Evolutionary conservation across 305 asterid genomes (phyloP).

Genomic region (Fraxinus greggii): DNA sequence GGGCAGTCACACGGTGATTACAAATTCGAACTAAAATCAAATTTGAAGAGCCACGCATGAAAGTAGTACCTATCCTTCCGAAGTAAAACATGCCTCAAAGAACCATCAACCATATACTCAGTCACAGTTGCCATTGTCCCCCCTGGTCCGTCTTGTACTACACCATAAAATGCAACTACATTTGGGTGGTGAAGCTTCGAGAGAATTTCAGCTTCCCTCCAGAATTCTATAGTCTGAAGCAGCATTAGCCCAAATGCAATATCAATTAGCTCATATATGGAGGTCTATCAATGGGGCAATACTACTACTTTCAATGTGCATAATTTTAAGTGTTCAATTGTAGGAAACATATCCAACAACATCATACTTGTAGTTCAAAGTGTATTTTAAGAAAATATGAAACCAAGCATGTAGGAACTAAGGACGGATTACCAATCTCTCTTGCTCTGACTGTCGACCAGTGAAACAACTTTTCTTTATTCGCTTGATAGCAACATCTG

Average conservation of each 20-base stretch:
- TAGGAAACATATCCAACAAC: neutral
- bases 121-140: constrained; percentile 97
- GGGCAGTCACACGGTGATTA: neutral
- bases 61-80: constrained; percentile 67
- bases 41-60: neutral
- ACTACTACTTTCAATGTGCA: constrained; percentile 18
- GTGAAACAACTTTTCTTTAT: constrained; percentile 83
- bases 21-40: neutral
- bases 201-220: constrained; percentile 96
- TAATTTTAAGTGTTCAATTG: neutral
- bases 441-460: constrained; percentile 82
- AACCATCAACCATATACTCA: constrained; percentile 94
- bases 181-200: constrained; percentile 95
- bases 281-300: neutral
- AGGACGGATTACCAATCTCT: constrained; percentile 56
- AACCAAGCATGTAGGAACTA: neutral
- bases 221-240: constrained; percentile 88
- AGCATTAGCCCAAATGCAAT: constrained; percentile 11
- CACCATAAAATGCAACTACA: constrained; percentile 95
- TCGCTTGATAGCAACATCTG: constrained; percentile 90
- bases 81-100: constrained; percentile 74
- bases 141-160: constrained; percentile 94
- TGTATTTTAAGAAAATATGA: neutral
- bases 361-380: neutral
- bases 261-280: neutral